These are phyloP conservation scores for Fusarium sp. DNA, from an alignment of 2,329 filamentous ascomycete species.

Conservation along the genomic window DNA sequence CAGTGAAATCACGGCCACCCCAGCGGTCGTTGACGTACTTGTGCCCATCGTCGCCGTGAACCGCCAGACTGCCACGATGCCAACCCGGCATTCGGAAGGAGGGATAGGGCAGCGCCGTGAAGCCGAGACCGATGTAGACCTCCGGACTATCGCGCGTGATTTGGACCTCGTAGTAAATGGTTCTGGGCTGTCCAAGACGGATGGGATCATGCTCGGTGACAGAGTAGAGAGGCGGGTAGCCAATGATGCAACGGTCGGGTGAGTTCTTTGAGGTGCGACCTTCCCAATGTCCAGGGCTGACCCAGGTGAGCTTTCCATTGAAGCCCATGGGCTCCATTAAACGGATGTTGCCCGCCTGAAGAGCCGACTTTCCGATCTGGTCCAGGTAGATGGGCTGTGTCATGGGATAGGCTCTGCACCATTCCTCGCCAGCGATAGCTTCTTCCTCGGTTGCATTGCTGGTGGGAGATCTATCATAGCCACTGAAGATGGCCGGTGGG, in stretches of 20 bases:
- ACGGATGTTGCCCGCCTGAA: conserved; percentile 63
- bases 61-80: conserved; percentile 78
- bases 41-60: conserved; percentile 85
- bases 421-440: conserved; percentile 71
- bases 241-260: conserved; percentile 72
- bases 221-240: conserved; percentile 76
- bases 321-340: conserved; percentile 63
- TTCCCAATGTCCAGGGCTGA: conserved; percentile 63
- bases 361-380: conserved; percentile 56
- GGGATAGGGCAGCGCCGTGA: conserved; percentile 79
- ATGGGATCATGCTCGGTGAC: conserved; percentile 68
- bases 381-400: conserved; percentile 62
- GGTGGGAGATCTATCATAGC: conserved; percentile 72
- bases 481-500: conserved; percentile 73
- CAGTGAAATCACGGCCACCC: conserved; percentile 77
- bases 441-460: conserved; percentile 75
- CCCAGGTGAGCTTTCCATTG: conserved; percentile 57
- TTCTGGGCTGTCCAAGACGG: conserved; percentile 53
- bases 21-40: conserved; percentile 79
- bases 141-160: conserved; percentile 60
- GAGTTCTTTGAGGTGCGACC: conserved; percentile 54
- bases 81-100: conserved; percentile 82
- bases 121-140: conserved; percentile 73
- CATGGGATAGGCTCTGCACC: conserved; percentile 72
- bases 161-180: conserved; percentile 79